phyloP scores from a whole-genome alignment of 1,139 yeast species.

The Sugiyamaella neomexicana region DNA sequence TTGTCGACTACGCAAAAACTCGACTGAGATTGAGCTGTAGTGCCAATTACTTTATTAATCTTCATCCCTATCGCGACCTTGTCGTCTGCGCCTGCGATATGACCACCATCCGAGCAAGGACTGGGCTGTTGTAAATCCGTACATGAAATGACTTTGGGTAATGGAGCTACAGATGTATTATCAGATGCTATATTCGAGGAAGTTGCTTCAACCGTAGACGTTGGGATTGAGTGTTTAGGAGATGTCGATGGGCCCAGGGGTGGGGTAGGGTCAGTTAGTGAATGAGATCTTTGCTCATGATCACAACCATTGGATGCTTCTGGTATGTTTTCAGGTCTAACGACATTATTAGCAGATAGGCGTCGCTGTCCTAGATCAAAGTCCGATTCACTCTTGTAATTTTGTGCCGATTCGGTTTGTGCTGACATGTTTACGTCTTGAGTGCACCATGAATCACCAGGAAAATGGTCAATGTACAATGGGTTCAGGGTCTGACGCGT shows the following conservation, averaged over 20 bases:
- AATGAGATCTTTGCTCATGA: not conserved
- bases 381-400: too few relatives aligned
- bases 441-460: not conserved
- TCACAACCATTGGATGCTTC: not conserved
- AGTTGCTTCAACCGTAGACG: not conserved
- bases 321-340: too few relatives aligned
- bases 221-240: too few relatives aligned
- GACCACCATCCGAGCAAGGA: too few relatives aligned
- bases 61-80: not conserved
- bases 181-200: not conserved
- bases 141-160: not conserved
- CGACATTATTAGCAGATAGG: too few relatives aligned
- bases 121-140: not conserved
- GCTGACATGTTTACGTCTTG: not conserved
- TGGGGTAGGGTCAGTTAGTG: not conserved
- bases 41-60: slow-evolving; percentile 42
- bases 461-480: not conserved
- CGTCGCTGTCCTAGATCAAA: not conserved
- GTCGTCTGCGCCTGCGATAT: not conserved
- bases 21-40: slow-evolving; percentile 44
- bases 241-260: too few relatives aligned
- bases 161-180: not conserved
- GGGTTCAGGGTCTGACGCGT: not conserved
- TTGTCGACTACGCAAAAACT: slow-evolving; percentile 47
- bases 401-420: not conserved